Conservation (phyloP, 495 filamentous ascomycete species). For the Amniculicola lignicola region DNA sequence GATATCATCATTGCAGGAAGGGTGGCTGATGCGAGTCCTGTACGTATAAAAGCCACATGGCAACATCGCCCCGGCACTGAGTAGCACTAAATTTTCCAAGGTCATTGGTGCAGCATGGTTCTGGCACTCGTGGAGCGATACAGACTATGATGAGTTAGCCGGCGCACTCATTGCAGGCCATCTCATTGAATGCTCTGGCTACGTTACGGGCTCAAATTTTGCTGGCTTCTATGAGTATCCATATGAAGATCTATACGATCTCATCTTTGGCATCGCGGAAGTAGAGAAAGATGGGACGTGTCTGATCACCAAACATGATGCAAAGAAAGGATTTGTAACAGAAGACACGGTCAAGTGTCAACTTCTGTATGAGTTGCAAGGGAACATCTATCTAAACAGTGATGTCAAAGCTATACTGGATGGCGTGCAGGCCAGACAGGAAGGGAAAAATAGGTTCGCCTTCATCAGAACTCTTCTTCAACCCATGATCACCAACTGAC, state of each 20-base stretch:
- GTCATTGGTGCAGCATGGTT: constrained; percentile 30
- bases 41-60: constrained; percentile 7
- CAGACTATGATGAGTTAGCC: constrained; percentile 49
- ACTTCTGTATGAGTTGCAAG: constrained; percentile 61
- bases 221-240: constrained; percentile 51
- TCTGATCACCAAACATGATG: constrained; percentile 43
- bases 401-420: constrained; percentile 56
- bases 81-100: background rate
- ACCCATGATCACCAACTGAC: constrained; percentile 4
- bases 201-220: constrained; percentile 55
- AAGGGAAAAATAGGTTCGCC: constrained; percentile 23
- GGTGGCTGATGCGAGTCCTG: constrained; percentile 28
- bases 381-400: constrained; percentile 55
- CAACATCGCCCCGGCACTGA: background rate
- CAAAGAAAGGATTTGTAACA: constrained; percentile 37
- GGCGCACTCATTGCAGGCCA: constrained; percentile 56
- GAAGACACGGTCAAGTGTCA: constrained; percentile 56
- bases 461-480: background rate
- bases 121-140: constrained; percentile 22
- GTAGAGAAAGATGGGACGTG: constrained; percentile 50
- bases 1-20: constrained; percentile 49
- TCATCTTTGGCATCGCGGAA: constrained; percentile 58
- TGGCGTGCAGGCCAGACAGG: constrained; percentile 45
- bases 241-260: constrained; percentile 37
- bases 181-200: constrained; percentile 57